These are phyloP conservation scores for Lactuca sativa DNA, from an alignment of 129 eudicot genomes.

Conservation along the genomic window DNA sequence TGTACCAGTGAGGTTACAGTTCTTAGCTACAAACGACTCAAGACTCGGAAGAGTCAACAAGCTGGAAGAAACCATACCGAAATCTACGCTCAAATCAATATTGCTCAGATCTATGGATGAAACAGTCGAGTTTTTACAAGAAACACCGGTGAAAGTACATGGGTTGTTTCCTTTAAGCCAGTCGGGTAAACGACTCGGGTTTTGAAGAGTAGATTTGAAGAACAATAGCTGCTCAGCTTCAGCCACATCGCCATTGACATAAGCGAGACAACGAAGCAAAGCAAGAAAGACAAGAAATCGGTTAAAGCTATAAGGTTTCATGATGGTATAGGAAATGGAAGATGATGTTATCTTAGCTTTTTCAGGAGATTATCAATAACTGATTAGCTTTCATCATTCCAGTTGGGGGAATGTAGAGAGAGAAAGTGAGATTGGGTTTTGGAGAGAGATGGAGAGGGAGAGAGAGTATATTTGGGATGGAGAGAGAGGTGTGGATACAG, in stretches of 20 bases:
- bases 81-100: conserved; percentile 39
- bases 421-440: conserved; percentile 30
- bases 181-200: conserved; percentile 38
- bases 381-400: conserved; percentile 30
- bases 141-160: conserved; percentile 56
- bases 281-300: conserved; percentile 23
- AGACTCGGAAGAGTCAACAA: conserved; percentile 44
- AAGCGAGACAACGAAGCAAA: conserved; percentile 15
- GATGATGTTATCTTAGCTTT: conserved; percentile 22
- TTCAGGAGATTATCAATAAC: conserved; percentile 37
- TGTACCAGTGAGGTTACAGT: conserved; percentile 52
- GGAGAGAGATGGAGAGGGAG: conserved; percentile 29
- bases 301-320: conserved; percentile 32
- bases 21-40: conserved; percentile 45
- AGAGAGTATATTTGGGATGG: conserved; percentile 47
- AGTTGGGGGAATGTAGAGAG: conserved; percentile 35
- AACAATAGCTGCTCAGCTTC: conserved; percentile 49
- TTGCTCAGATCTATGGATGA: conserved; percentile 55
- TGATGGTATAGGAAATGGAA: conserved; percentile 22
- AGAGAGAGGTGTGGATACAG: conserved; percentile 58
- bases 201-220: conserved; percentile 55
- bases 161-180: conserved; percentile 44
- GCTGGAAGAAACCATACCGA: conserved; percentile 31
- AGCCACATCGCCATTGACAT: conserved; percentile 9
- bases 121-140: conserved; percentile 50